phyloP scores from a whole-genome alignment of 176 grass and related monocot species.

The Dendrocalamus sinicus region DNA sequence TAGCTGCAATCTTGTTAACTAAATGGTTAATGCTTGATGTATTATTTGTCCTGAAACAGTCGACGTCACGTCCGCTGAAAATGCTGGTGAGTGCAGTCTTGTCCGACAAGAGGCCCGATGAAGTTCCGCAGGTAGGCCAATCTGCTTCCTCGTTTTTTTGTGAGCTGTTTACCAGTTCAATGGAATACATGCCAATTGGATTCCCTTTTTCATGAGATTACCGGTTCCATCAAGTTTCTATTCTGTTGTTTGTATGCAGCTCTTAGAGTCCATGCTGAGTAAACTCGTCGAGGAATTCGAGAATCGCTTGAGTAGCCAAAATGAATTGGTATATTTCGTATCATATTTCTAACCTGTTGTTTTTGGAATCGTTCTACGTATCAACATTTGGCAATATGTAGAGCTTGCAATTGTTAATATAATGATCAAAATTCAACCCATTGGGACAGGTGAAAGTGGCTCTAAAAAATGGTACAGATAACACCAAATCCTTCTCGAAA shows the following conservation, averaged over 20 bases:
- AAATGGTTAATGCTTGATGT: slow-evolving; percentile 24
- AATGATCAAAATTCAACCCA: slow-evolving; percentile 38
- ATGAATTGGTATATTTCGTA: slow-evolving; percentile 68
- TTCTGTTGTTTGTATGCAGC: slow-evolving; percentile 58
- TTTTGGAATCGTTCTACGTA: slow-evolving; percentile 15
- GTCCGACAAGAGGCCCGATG: slow-evolving; percentile 91
- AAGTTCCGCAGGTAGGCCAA: slow-evolving; percentile 84
- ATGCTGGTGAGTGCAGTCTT: slow-evolving; percentile 84
- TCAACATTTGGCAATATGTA: slow-evolving; percentile 26
- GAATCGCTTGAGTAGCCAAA: slow-evolving; percentile 67
- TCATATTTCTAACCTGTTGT: slow-evolving; percentile 11
- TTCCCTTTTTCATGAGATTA: slow-evolving; percentile 21
- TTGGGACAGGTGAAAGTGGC: slow-evolving; percentile 68
- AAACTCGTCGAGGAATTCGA: slow-evolving; percentile 95
- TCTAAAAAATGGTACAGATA: slow-evolving; percentile 64
- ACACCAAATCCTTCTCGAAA: slow-evolving; percentile 87
- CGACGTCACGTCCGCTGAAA: slow-evolving; percentile 73
- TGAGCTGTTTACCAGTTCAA: slow-evolving; percentile 31
- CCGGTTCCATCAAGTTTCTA: slow-evolving; percentile 12
- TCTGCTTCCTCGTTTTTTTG: slow-evolving; percentile 29
- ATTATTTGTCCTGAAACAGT: slow-evolving; percentile 54
- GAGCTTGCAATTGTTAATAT: slow-evolving; percentile 18
- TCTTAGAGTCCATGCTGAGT: slow-evolving; percentile 83
- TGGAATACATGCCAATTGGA: not conserved
- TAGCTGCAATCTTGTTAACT: slow-evolving; percentile 34